These are phyloP conservation scores for Malassezia pachydermatis DNA, from an alignment of 1,284 basidiomycete genomes.

Conservation along the genomic window DNA sequence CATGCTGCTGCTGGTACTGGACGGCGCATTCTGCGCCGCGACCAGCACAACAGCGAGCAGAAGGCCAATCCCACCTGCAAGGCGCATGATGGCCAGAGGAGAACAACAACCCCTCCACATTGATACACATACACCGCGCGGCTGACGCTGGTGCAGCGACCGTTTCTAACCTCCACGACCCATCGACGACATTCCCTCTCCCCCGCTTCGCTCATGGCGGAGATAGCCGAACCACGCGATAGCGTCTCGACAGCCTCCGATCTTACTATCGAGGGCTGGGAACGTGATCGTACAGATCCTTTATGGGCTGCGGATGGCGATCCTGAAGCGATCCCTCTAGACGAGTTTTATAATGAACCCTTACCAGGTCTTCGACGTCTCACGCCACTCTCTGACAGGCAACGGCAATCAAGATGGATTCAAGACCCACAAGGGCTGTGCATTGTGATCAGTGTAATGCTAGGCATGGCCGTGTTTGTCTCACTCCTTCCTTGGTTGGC, in stretches of 20 bases:
- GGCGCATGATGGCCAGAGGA: too few species aligned
- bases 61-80: too few species aligned
- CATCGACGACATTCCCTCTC: too few species aligned
- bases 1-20: background rate
- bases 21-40: background rate
- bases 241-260: slow-evolving; percentile 18
- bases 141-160: too few species aligned
- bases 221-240: background rate
- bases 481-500: slow-evolving; percentile 14
- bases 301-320: background rate
- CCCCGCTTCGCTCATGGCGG: too few species aligned
- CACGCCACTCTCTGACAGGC: background rate
- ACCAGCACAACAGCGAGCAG: background rate
- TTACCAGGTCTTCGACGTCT: background rate
- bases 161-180: too few species aligned
- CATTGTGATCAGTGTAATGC: background rate
- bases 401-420: background rate
- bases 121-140: too few species aligned
- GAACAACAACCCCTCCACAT: too few species aligned
- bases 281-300: background rate
- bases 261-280: slow-evolving; percentile 1
- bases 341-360: background rate
- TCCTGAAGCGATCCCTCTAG: background rate
- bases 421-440: background rate
- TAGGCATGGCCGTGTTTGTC: slow-evolving; percentile 3